These are phyloP conservation scores for Lachnellula suecica DNA, from an alignment of 2,329 filamentous ascomycete species.

Conservation along the genomic window DNA sequence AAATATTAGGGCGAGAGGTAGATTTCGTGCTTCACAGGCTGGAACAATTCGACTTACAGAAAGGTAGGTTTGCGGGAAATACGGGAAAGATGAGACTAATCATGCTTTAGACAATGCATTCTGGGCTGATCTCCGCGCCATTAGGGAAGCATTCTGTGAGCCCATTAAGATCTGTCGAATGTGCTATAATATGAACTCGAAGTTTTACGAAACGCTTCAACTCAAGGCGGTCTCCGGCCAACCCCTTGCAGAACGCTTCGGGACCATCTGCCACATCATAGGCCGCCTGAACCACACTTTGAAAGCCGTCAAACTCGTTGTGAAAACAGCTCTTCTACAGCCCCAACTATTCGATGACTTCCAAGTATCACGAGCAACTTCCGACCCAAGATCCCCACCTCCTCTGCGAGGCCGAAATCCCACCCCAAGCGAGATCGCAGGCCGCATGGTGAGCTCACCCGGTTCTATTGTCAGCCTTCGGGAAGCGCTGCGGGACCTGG, in stretches of 20 bases:
- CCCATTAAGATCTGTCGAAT: too few species aligned
- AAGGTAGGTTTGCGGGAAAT: too few species aligned
- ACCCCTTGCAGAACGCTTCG: conserved; percentile 23
- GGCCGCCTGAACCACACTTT: conserved; percentile 45
- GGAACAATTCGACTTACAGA: too few species aligned
- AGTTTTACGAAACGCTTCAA: not conserved
- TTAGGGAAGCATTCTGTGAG: too few species aligned
- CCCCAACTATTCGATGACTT: conserved; percentile 34
- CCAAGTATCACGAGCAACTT: conserved; percentile 19
- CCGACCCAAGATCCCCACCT: not conserved
- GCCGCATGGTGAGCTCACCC: not conserved
- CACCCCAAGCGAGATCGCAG: not conserved
- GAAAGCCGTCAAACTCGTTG: conserved; percentile 38
- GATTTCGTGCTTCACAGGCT: too few species aligned
- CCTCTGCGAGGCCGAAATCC: conserved; percentile 1
- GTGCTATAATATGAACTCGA: not conserved
- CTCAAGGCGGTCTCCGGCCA: not conserved
- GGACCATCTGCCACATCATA: conserved; percentile 39
- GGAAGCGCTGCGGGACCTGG: conserved; percentile 7
- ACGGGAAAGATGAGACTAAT: too few species aligned
- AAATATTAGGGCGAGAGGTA: too few species aligned
- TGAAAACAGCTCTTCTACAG: conserved; percentile 35
- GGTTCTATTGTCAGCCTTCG: not conserved
- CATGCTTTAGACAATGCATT: too few species aligned
- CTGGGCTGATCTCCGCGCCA: too few species aligned